phyloP scores from a whole-genome alignment of 768 basidiomycete genomes.

The Chlorophyllum brunneum region DNA sequence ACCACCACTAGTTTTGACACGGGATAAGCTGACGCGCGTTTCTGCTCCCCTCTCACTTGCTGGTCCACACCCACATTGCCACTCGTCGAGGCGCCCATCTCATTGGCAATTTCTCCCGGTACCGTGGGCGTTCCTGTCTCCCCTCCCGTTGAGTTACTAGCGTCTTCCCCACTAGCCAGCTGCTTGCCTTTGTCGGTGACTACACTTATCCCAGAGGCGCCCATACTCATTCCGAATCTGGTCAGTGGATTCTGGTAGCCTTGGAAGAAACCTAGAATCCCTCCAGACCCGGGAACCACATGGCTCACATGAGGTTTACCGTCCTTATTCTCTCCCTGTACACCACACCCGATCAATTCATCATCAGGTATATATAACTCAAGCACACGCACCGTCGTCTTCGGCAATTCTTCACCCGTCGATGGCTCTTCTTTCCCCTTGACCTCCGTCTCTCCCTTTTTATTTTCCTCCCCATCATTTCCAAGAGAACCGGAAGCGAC shows the following conservation, averaged over 20 bases:
- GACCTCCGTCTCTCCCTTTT: conserved; percentile 18
- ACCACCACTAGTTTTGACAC: conserved; percentile 65
- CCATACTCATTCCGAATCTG: conserved; percentile 35
- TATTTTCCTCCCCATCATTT: conserved; percentile 17
- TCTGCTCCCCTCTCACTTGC: background rate
- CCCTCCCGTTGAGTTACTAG: conserved; percentile 16
- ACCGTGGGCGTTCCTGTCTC: conserved; percentile 22
- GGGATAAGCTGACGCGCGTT: conserved; percentile 25
- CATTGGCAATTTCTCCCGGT: conserved; percentile 34
- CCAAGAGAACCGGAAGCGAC: conserved; percentile 11
- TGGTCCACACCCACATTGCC: conserved; percentile 13
- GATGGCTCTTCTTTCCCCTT: conserved; percentile 15
- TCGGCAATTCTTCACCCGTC: conserved; percentile 24
- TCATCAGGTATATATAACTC: conserved; percentile 8
- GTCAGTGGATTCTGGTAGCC: conserved; percentile 55
- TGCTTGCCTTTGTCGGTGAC: background rate
- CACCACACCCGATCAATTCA: conserved; percentile 6
- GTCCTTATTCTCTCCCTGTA: conserved; percentile 10
- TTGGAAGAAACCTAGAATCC: conserved; percentile 59
- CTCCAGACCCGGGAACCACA: conserved; percentile 23
- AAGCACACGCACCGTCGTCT: conserved; percentile 24
- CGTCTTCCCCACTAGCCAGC: conserved; percentile 14
- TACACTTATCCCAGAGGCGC: conserved; percentile 10
- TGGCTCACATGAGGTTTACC: conserved; percentile 15
- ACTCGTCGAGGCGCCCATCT: conserved; percentile 18